phyloP scores from a whole-genome alignment of 2,329 filamentous ascomycete genomes.

The Boeremia exigua region DNA sequence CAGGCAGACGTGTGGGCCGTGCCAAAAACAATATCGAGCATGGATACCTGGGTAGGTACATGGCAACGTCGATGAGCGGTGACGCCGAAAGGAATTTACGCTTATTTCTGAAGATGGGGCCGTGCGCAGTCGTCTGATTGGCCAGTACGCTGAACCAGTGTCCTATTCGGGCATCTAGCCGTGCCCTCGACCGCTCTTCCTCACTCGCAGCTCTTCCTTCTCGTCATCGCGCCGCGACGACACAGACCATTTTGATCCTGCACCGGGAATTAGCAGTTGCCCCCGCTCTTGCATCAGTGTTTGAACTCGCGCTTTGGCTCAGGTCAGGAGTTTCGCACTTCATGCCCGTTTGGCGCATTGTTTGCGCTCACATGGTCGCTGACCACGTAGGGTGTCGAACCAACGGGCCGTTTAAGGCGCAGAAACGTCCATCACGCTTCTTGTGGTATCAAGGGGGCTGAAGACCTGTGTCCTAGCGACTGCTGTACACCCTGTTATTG shows the following conservation, averaged over 20 bases:
- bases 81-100: constrained; percentile 1
- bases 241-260: constrained; percentile 2
- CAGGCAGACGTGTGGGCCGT: constrained; percentile 8
- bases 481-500: too few relatives aligned
- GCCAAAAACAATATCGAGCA: constrained; percentile 2
- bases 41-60: not conserved
- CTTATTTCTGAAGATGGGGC: not conserved
- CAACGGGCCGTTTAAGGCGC: not conserved
- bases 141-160: not conserved
- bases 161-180: not conserved
- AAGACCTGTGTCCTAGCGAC: not conserved
- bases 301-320: not conserved
- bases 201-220: constrained; percentile 3
- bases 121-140: not conserved
- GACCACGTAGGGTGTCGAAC: not conserved
- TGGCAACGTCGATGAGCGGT: constrained; percentile 7
- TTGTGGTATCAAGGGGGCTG: not conserved
- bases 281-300: not conserved
- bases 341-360: not conserved
- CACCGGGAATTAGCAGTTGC: constrained; percentile 8
- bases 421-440: not conserved
- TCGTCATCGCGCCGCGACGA: constrained; percentile 5
- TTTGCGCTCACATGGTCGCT: constrained; percentile 1
- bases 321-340: not conserved
- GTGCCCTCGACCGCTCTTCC: constrained; percentile 11